Conservation (phyloP, 2,329 filamentous ascomycete genomes). For the Stachybotrys echinatus region DNA sequence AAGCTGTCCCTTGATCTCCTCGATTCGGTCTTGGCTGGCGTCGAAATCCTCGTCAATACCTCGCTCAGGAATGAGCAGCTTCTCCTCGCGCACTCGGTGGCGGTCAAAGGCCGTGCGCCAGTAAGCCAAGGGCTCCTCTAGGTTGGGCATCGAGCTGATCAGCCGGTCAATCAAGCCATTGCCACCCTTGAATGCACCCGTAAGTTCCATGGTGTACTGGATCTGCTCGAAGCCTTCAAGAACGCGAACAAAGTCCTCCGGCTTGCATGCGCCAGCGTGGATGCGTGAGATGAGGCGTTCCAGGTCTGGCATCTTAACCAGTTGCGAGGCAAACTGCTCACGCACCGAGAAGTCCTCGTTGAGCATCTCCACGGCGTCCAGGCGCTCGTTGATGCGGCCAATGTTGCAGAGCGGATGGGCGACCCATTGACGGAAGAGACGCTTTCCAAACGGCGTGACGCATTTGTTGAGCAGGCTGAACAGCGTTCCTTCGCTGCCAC, state of each 20-base stretch:
- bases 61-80: conserved; percentile 75
- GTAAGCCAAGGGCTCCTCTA: conserved; percentile 66
- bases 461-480: conserved; percentile 91
- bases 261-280: conserved; percentile 83
- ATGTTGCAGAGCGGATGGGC: conserved; percentile 90
- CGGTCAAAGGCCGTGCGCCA: conserved; percentile 95
- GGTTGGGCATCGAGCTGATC: conserved; percentile 78
- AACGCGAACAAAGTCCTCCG: conserved; percentile 89
- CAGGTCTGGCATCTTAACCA: conserved; percentile 88
- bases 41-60: conserved; percentile 94
- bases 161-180: conserved; percentile 82
- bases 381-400: conserved; percentile 80
- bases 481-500: conserved; percentile 76
- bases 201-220: conserved; percentile 82
- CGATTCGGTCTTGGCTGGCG: conserved; percentile 69
- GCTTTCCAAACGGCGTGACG: conserved; percentile 94
- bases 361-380: conserved; percentile 90
- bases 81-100: conserved; percentile 69
- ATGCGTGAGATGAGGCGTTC: conserved; percentile 92
- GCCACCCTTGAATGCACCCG: conserved; percentile 68
- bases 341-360: conserved; percentile 77
- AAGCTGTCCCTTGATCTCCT: conserved; percentile 69
- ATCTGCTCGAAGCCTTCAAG: conserved; percentile 97
- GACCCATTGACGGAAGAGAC: conserved; percentile 93
- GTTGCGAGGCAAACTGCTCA: conserved; percentile 81